phyloP scores from a whole-genome alignment of 2,329 filamentous ascomycete genomes.

The Botryotinia convoluta region DNA sequence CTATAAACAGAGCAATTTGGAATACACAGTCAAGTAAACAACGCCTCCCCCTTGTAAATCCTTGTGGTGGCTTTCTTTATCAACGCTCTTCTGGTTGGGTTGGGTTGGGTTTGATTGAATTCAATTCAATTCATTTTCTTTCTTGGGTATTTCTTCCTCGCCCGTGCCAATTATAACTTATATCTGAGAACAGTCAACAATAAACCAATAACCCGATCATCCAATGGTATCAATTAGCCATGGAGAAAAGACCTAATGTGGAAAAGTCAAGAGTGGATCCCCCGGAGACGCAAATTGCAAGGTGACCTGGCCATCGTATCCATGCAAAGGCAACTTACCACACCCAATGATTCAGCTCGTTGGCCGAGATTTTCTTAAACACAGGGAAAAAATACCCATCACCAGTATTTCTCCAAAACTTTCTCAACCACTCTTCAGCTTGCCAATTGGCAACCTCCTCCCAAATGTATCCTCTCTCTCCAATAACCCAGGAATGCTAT shows the following conservation, averaged over 20 bases:
- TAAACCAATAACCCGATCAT: not conserved
- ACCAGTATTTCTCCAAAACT: not conserved
- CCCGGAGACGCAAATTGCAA: not conserved
- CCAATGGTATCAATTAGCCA: not conserved
- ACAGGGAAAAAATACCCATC: not conserved
- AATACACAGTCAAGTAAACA: not conserved
- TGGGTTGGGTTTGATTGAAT: not conserved
- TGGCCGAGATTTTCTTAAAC: not conserved
- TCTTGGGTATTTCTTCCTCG: not conserved
- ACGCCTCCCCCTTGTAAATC: not conserved
- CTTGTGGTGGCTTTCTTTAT: not conserved
- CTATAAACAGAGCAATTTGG: not conserved
- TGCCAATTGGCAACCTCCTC: not conserved
- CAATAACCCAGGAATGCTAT: not conserved
- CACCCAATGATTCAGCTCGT: not conserved
- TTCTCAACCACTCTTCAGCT: conserved; percentile 11
- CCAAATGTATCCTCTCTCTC: conserved; percentile 1
- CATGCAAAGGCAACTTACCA: not conserved
- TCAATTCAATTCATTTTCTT: not conserved
- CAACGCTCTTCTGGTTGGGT: not conserved
- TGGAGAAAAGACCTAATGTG: not conserved
- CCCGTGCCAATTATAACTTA: not conserved
- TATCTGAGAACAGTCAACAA: conserved; percentile 1
- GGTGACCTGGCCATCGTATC: not conserved
- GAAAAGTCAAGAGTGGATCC: not conserved